Evolutionary conservation across 176 grass and related monocot species (phyloP).

Genomic region (Typha latifolia): DNA sequence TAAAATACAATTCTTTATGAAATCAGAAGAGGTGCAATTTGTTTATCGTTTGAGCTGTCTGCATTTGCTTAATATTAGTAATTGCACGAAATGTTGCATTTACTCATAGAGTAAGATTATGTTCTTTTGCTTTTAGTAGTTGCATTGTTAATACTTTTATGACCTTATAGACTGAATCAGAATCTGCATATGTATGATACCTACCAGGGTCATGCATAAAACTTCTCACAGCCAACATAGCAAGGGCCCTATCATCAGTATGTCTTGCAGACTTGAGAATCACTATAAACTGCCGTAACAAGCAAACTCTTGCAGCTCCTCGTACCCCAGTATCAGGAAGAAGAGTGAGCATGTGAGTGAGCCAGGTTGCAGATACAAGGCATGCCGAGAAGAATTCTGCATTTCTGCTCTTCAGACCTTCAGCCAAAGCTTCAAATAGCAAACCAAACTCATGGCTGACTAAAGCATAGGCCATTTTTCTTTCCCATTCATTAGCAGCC

Average conservation of each 20-base stretch:
- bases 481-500: slow-evolving; percentile 42
- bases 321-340: slow-evolving; percentile 63
- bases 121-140: background rate
- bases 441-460: slow-evolving; percentile 72
- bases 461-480: slow-evolving; percentile 49
- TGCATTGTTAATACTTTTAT: background rate
- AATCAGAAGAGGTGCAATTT: no score
- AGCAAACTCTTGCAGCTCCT: slow-evolving; percentile 47
- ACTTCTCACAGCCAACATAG: slow-evolving; percentile 56
- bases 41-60: no score
- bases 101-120: no score
- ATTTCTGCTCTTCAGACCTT: slow-evolving; percentile 41
- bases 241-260: slow-evolving; percentile 46
- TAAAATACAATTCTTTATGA: no score
- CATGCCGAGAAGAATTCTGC: slow-evolving; percentile 46
- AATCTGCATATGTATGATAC: background rate
- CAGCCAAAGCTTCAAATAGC: slow-evolving; percentile 51
- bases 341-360: slow-evolving; percentile 46
- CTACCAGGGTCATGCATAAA: slow-evolving; percentile 58
- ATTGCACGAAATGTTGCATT: no score
- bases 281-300: slow-evolving; percentile 48
- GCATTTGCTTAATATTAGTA: no score
- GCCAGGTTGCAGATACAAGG: slow-evolving; percentile 52
- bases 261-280: slow-evolving; percentile 53
- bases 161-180: background rate